Evolutionary conservation across 345 rosid genomes (phyloP), one percentile per base, ranked within the genome.

Genomic region (Draba incana): DNA sequence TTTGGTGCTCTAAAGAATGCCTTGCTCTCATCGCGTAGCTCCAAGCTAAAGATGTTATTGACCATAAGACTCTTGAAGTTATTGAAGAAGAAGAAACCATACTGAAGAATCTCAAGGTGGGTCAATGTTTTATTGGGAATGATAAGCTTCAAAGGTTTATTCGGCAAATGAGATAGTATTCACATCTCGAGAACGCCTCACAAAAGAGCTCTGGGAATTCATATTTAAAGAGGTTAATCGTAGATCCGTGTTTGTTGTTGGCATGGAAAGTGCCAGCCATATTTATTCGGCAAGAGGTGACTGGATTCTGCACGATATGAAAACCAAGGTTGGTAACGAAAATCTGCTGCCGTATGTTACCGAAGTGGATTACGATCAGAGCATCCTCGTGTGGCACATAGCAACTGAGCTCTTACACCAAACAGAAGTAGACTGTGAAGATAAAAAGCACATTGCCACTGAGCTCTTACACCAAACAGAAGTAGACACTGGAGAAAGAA

Each of bases 221-320:
- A 82, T 87, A 15, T 82, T 82, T 39, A 0, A 38, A 0, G 83
- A 87, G 62, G 64, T 82, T 46, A 39, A 47, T 38, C 10, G 12
- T 0, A 83, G 77, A 72, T 76, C 81, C 0, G 1, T 2, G 0
- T 24, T 68, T 0, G 78, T 78, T 5, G 75, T 78, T 30, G 83
- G 82, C 31, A 58, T 69, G 0, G 79, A 79, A 48, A 75, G 61
- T 0, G 77, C 83, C 25, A 82, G 57, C 52, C 48, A 62, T 31
- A 71, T 82, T 50, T 77, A 62, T 16, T 54, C 79, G 0, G 82
- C 88, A 0, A 80, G 79, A 67, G 91, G 92, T 2, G 82, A 80
- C 1, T 75, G 81, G 83, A 57, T 74, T 48, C 77, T 86, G 43
- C 50, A 51, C 1, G 53, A 75, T 1, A 52, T 41, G 15, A 27